Base-by-base conservation (phyloP, 306 rosid species). In the Oxytropis ochrocephala region DNA sequence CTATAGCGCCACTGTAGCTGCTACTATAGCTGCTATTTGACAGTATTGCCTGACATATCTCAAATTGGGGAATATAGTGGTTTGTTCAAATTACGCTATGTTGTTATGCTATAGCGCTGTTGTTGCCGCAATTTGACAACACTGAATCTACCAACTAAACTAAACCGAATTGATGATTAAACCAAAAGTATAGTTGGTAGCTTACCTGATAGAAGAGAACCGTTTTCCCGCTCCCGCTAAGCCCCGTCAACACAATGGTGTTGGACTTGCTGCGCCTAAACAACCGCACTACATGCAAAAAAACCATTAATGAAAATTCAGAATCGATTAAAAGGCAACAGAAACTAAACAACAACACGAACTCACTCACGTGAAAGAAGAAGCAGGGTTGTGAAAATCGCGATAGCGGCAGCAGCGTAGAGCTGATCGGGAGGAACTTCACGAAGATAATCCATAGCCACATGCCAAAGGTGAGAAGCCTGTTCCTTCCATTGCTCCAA, bases 221-320 rank as follows among this genome's bases (percentile, higher is more conserved):
- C 16, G 97, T 88, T 79, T 90, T 93, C 48, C 98, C 97, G 19
- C 91, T 78, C 9, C 98, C 98, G 61, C 82, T 79, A 35, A 90
- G 94, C 58, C 98, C 96, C 10, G 85, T 86, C 55, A 93, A 81
- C 12, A 93, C 86, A 73, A 93, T 67, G 30, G 96, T 90, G 71
- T 85, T 81, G 19, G 87, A 81, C 79, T 85, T 93, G 0, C 79
- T 64, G 43, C 90, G 87, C 72, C 78, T 93, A 24, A 93, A 85
- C 74, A 93, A 69, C 66, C 90, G 81, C 42, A 87, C 98, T 92
- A 75, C 81, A 36, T 69, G 62, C 73, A 21, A n/a, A 57, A 48
- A 60, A 43, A 6, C 1, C 6, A 71, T 13, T 3, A 59, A 14
- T 35, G 7, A 68, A 44, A 43, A 33, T 19, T 1, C 5, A 30